Evolutionary conservation across 1,284 basidiomycete genomes (phyloP).

Genomic region (Leccinum pseudoinsigne): DNA sequence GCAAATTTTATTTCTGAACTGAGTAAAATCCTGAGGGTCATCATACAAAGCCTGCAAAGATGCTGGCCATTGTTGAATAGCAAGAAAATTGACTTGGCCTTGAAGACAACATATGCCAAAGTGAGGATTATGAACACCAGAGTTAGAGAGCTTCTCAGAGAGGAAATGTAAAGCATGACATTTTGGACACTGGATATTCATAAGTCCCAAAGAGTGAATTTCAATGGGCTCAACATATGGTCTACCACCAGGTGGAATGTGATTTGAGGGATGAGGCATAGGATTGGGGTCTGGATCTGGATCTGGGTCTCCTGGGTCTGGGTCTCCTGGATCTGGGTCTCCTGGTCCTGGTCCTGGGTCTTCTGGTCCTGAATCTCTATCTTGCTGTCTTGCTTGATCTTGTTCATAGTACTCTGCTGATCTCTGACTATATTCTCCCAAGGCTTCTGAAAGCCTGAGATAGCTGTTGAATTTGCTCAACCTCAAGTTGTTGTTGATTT

Average conservation of each 20-base stretch:
- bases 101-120: slow-evolving; percentile 32
- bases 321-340: no score
- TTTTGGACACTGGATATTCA: slow-evolving; percentile 22
- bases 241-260: slow-evolving; percentile 6
- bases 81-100: slow-evolving; percentile 27
- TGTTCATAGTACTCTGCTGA: no score
- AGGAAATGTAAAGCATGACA: slow-evolving; percentile 29
- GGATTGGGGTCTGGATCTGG: no score
- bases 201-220: slow-evolving; percentile 14
- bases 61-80: slow-evolving; percentile 14
- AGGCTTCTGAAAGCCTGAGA: no score
- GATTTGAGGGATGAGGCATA: not conserved
- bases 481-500: no score
- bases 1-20: slow-evolving; percentile 30
- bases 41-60: slow-evolving; percentile 22
- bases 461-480: no score
- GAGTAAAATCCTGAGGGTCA: slow-evolving; percentile 7
- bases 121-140: not conserved
- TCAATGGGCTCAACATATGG: slow-evolving; percentile 7
- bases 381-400: no score
- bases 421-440: no score
- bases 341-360: no score
- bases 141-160: slow-evolving; percentile 17
- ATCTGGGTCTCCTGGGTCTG: no score
- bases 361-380: no score